Percentiles rank a stretch among this genome's conserved stretches.
These are phyloP conservation scores for Actinomortierella ambigua DNA, from an alignment of 371 early-diverging fungal species.

Conservation along the genomic window DNA sequence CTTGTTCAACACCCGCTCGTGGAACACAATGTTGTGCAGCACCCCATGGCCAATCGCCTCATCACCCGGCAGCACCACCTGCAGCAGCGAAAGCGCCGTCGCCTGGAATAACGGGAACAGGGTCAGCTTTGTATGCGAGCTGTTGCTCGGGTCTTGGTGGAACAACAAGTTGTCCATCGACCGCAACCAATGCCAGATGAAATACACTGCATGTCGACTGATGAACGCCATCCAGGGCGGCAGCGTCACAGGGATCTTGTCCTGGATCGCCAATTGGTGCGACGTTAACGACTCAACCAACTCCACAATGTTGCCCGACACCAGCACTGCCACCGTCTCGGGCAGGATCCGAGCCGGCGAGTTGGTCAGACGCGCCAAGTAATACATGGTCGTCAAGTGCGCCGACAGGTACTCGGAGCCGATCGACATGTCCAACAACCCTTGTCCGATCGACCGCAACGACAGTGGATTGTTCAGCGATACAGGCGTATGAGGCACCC, in stretches of 20 bases:
- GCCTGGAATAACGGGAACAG: conserved; percentile 45
- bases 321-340: conserved; percentile 23
- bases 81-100: conserved; percentile 36
- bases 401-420: conserved; percentile 31
- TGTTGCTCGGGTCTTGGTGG: conserved; percentile 41
- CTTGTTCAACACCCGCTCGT: conserved; percentile 22
- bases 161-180: conserved; percentile 42
- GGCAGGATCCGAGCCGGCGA: conserved; percentile 15
- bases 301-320: conserved; percentile 23
- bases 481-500: conserved; percentile 25
- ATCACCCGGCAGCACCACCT: conserved; percentile 39
- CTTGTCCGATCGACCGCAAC: conserved; percentile 11
- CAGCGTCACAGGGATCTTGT: conserved; percentile 21
- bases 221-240: conserved; percentile 45
- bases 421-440: conserved; percentile 27
- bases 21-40: conserved; percentile 33
- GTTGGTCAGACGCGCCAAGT: conserved; percentile 28
- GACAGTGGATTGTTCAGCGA: conserved; percentile 27
- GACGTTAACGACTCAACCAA: conserved; percentile 34
- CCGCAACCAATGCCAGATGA: conserved; percentile 33
- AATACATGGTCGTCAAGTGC: conserved; percentile 32
- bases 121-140: conserved; percentile 42
- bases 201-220: conserved; percentile 37
- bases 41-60: conserved; percentile 36
- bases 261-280: conserved; percentile 39